Base-by-base conservation (phyloP, 2,329 filamentous ascomycete species). In the Talaromyces sp. region DNA sequence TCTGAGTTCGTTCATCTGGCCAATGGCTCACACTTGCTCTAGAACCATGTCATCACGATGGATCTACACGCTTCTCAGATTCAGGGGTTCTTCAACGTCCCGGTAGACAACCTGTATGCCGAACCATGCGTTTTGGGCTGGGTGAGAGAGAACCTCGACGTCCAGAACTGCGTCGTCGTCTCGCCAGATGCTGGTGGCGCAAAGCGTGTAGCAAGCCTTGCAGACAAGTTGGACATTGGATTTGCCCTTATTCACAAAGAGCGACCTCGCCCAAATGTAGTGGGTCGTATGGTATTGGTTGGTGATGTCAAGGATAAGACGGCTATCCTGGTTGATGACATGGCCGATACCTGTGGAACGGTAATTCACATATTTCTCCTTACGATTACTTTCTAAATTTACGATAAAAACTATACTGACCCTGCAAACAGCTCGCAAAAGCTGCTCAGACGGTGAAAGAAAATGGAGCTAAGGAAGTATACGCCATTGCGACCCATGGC, bases 181-280 rank as follows among this genome's bases (percentile, higher is more conserved):
- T 95, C 90, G 66, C 93, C 93, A 2, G 93, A 97, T 78, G 93
- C 93, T 5, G 93, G 93, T 67, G 93, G 93, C 70, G 93, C 93
- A 56, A 97, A 97, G 80, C 87, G 91, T 84, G 87, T 76, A 69
- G 77, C 55, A 21, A 61, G 59, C 46, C 46, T 58, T 17, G 59
- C 93, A 59, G 93, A 97, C 75, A 88, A 91, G 55, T 84, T 97
- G 63, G 92, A 96, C 71, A 86, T 93, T 53, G 88, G 88, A 62
- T 97, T 98, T 74, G 93, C 93, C 9, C 85, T 98, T 58, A 97
- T 98, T 67, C 93, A 97, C 84, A 97, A 98, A 80, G 93, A 97
- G 78, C 90, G 93, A 61, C 89, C 91, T 5, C 86, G 91, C n/a
- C 88, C 88, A 62, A 96, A 96, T 70, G 91, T 96, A 71, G 92